A percentile compares a stretch with the other conserved stretches of the same genome.
These are phyloP conservation scores for Chaetomium sp. DNA, from an alignment of 2,329 filamentous ascomycete genomes.

Conservation along the genomic window DNA sequence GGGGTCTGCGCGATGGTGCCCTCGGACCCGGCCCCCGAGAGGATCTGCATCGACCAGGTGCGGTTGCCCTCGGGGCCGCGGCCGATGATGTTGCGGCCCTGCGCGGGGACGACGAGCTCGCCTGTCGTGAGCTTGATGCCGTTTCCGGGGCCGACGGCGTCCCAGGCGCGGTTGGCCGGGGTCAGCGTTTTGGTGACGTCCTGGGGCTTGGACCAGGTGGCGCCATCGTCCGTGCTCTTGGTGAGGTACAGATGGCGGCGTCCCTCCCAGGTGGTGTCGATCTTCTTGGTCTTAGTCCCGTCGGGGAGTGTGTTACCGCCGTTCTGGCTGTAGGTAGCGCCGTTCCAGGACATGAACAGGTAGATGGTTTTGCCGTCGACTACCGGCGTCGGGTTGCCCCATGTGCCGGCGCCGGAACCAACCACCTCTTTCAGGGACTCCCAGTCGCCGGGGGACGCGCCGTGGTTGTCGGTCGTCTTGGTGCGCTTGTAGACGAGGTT, in stretches of 20 bases:
- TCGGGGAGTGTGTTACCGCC: slow-evolving; percentile 33
- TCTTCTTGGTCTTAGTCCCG: slow-evolving; percentile 30
- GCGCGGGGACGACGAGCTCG: slow-evolving; percentile 34
- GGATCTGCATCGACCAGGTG: slow-evolving; percentile 29
- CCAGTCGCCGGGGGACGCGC: slow-evolving; percentile 34
- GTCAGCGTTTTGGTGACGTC: slow-evolving; percentile 34
- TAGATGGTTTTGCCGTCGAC: slow-evolving; percentile 39
- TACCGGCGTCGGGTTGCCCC: slow-evolving; percentile 40
- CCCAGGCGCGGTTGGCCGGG: slow-evolving; percentile 30
- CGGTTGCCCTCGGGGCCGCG: slow-evolving; percentile 31
- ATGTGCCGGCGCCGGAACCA: slow-evolving; percentile 34
- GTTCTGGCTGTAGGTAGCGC: slow-evolving; percentile 36
- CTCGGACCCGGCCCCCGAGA: slow-evolving; percentile 29
- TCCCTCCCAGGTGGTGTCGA: slow-evolving; percentile 33
- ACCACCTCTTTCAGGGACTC: slow-evolving; percentile 36
- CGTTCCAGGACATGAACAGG: slow-evolving; percentile 39
- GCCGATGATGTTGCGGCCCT: slow-evolving; percentile 35
- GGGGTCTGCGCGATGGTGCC: slow-evolving; percentile 31
- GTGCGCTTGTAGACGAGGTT: slow-evolving; percentile 39
- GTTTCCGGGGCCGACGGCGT: slow-evolving; percentile 34
- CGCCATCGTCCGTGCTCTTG: slow-evolving; percentile 35
- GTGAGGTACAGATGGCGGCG: slow-evolving; percentile 36
- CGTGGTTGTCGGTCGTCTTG: slow-evolving; percentile 33
- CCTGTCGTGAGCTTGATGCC: slow-evolving; percentile 31
- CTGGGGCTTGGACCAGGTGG: slow-evolving; percentile 34